Conservation (phyloP, 306 rosid species). For the Lathyrus sativus region DNA sequence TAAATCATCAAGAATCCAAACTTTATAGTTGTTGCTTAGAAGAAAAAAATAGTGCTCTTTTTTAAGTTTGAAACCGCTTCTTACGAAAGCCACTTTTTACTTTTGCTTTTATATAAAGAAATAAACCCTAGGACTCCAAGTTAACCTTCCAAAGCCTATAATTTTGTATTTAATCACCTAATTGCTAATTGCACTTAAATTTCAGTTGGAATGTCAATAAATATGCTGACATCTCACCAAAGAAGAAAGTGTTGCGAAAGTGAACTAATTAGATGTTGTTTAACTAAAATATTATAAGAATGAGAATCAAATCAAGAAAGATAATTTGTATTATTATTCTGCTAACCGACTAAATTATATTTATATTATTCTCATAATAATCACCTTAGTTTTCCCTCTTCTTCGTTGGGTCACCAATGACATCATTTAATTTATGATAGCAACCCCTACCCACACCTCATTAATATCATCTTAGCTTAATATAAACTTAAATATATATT, state of each 20-base stretch:
- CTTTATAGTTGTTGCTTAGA: background rate
- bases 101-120: conserved; percentile 15
- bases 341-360: conserved; percentile 21
- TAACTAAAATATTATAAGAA: conserved; percentile 22
- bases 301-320: conserved; percentile 14
- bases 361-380: background rate
- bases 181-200: conserved; percentile 29
- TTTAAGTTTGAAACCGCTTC: conserved; percentile 6
- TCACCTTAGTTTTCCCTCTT: background rate
- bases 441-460: background rate
- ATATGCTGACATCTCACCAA: conserved; percentile 56
- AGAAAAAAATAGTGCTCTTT: background rate
- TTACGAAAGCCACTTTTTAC: background rate
- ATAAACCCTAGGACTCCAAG: background rate
- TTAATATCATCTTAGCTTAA: background rate
- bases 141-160: conserved; percentile 24
- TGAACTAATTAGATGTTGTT: background rate
- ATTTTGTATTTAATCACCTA: conserved; percentile 35
- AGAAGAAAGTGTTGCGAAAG: conserved; percentile 21
- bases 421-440: conserved; percentile 3
- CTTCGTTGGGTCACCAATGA: conserved; percentile 28
- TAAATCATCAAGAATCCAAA: too few species aligned
- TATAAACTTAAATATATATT: too few species aligned
- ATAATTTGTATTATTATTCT: background rate
- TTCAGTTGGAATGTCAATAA: conserved; percentile 58